These are phyloP conservation scores for Themeda triandra DNA, from an alignment of 176 grass and related monocot species.

Conservation along the genomic window DNA sequence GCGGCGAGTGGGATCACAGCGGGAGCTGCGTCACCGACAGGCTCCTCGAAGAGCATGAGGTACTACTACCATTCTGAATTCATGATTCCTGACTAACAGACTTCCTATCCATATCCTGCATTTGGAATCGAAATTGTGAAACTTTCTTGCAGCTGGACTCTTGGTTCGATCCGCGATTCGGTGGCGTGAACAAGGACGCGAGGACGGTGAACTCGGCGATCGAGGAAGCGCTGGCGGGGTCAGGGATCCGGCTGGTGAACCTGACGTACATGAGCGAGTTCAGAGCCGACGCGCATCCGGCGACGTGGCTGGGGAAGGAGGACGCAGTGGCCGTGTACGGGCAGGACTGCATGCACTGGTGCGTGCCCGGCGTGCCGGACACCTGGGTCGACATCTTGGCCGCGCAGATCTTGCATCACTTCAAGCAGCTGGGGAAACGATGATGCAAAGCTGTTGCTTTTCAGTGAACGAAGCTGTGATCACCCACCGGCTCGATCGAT, in stretches of 20 bases:
- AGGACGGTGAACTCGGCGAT: slow-evolving; percentile 62
- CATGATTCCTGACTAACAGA: background rate
- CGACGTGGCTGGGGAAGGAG: slow-evolving; percentile 81
- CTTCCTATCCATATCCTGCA: background rate
- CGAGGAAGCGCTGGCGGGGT: slow-evolving; percentile 34
- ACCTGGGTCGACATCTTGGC: slow-evolving; percentile 82
- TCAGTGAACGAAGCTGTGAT: too few relatives aligned
- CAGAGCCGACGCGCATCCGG: slow-evolving; percentile 74
- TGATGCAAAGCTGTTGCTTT: too few relatives aligned
- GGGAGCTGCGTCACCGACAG: slow-evolving; percentile 62
- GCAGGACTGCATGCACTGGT: slow-evolving; percentile 98
- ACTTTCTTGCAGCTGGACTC: slow-evolving; percentile 78
- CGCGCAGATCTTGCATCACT: slow-evolving; percentile 44
- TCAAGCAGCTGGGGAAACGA: too few relatives aligned
- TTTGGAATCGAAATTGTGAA: too few relatives aligned
- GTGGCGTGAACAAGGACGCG: slow-evolving; percentile 71
- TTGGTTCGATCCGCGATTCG: slow-evolving; percentile 66
- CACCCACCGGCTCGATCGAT: too few relatives aligned
- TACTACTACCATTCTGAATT: background rate
- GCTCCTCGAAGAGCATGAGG: slow-evolving; percentile 55
- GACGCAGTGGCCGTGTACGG: slow-evolving; percentile 70
- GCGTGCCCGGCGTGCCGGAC: slow-evolving; percentile 86
- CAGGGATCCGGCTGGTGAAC: slow-evolving; percentile 59
- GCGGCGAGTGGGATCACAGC: slow-evolving; percentile 85
- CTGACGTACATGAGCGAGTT: slow-evolving; percentile 90